Evolutionary conservation across 2,329 filamentous ascomycete genomes (phyloP).

Genomic region (Aspergillus aculeatus): DNA sequence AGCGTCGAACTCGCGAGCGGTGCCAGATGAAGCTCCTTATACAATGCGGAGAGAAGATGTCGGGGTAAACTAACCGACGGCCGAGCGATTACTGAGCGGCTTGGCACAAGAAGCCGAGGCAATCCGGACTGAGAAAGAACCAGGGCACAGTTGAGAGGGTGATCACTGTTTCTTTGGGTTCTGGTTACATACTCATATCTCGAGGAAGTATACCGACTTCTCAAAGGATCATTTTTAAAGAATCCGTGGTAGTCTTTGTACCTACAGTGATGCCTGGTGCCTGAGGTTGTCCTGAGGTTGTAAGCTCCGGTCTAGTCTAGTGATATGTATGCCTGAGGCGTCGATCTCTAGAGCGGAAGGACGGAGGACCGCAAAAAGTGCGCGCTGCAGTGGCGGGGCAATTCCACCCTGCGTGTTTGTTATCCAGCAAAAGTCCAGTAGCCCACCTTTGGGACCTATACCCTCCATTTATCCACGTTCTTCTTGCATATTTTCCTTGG

Average conservation of each 20-base stretch:
- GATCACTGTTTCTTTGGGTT: too few species aligned
- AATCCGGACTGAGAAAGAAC: slow-evolving; percentile 10
- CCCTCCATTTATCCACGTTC: background rate
- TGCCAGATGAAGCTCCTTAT: slow-evolving; percentile 1
- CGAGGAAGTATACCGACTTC: background rate
- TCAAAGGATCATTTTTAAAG: background rate
- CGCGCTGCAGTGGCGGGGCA: background rate
- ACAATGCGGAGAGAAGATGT: background rate
- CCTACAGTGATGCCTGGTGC: background rate
- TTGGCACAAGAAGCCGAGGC: slow-evolving; percentile 27
- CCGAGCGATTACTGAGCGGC: background rate
- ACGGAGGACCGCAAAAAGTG: slow-evolving; percentile 1
- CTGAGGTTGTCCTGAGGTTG: background rate
- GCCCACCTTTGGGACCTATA: background rate
- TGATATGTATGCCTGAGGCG: background rate
- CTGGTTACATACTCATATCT: too few species aligned
- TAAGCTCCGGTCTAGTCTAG: too few species aligned
- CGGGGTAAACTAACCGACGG: slow-evolving; percentile 2
- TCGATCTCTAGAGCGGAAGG: background rate
- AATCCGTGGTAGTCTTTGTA: background rate
- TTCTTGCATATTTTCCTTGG: background rate
- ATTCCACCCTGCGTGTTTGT: background rate
- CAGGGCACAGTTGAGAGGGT: background rate
- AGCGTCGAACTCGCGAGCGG: background rate
- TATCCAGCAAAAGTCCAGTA: background rate